These are phyloP conservation scores for Fusarium illudens DNA, from an alignment of 2,329 filamentous ascomycete species.

Conservation along the genomic window DNA sequence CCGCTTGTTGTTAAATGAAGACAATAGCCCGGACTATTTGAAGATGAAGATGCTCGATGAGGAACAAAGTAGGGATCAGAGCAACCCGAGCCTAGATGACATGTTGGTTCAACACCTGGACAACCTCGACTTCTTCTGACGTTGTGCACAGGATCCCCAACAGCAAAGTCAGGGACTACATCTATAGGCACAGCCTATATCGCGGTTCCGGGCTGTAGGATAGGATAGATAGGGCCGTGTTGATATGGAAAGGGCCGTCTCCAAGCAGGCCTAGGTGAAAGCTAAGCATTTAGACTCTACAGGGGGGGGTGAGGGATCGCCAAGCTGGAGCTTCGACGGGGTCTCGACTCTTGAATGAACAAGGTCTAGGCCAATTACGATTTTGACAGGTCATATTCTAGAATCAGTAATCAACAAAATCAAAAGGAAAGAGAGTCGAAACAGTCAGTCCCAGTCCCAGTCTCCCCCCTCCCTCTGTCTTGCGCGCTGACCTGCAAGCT, in stretches of 20 bases:
- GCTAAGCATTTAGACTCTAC: background rate
- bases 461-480: no score
- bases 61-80: background rate
- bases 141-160: constrained; percentile 61
- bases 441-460: background rate
- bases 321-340: background rate
- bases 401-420: constrained; percentile 25
- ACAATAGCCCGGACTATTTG: constrained; percentile 81
- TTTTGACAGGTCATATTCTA: constrained; percentile 31
- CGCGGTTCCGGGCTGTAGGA: constrained; percentile 45
- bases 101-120: background rate
- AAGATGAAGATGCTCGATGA: constrained; percentile 24
- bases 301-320: background rate
- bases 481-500: constrained; percentile 11
- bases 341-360: constrained; percentile 12
- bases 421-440: background rate
- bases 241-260: background rate
- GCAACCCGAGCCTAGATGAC: background rate
- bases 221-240: background rate
- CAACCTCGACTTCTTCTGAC: background rate
- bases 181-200: constrained; percentile 72
- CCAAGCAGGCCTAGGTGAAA: background rate
- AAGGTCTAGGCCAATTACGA: constrained; percentile 15
- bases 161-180: constrained; percentile 74
- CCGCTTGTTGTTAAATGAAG: constrained; percentile 77